Base-by-base conservation (phyloP, 441 rosid genomes). In the Erodium moschatum region DNA sequence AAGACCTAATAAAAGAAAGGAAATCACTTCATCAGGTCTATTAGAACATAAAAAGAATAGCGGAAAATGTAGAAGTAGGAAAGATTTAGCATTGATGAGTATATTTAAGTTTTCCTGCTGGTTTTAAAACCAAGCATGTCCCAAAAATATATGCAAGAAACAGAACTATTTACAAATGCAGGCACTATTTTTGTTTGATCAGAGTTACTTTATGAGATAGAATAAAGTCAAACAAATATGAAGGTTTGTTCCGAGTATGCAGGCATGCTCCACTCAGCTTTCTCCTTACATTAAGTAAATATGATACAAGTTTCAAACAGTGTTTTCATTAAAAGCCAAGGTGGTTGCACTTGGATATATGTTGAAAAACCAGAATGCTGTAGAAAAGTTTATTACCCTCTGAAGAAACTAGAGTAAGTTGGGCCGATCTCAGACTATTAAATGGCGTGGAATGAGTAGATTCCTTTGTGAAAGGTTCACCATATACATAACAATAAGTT, bases 1-100 rank as follows among this genome's bases (percentile, higher is more conserved):
- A 74, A 93, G 88, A 78, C 98, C 98, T 93, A 69, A 67, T 42
- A 54, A 69, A 64, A 66, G 40, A 66, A 71, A 61, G 69, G 56
- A 46, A 60, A 48, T 52, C 18, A 63, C 54, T 52, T 70, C 72
- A 76, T 38, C 65, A 38, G n/a, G 19, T 24, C 42, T 20, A 73
- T 24, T 33, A 68, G 54, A 44, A 60, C 6, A 61, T 69, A 40
- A 4, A 69, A 29, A 27, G 60, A 12, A 29, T 75, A 69, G 18
- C 54, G 24, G 33, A 72, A 67, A 27, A 68, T 38, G 33, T 65
- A 6, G 50, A 15, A 35, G 3, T 24, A 21, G 20, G 24, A 24
- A 62, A 61, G 12, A 10, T 6, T 5, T 15, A 52, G 0, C 38
- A 16, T 27, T 7, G 13, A 42, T 24, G 42, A 63, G 77, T 2